phyloP scores from a whole-genome alignment of 805 yeast genomes.

The Schwanniomyces yamadae region DNA sequence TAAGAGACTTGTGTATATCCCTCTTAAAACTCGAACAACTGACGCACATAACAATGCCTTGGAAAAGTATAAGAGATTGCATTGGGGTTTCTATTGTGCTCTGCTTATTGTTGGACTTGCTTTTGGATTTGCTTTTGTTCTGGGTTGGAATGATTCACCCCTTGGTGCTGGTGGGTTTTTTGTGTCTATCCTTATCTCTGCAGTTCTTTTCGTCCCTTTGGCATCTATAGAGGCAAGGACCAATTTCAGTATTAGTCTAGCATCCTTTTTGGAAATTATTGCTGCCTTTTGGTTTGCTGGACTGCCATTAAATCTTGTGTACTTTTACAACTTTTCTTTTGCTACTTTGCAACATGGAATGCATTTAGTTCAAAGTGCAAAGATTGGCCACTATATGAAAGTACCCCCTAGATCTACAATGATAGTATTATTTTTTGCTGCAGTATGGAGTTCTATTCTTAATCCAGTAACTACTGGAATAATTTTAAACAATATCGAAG shows the following conservation, averaged over 20 bases:
- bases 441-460: constrained; percentile 10
- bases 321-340: constrained; percentile 11
- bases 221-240: constrained; percentile 10
- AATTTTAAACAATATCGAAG: constrained; percentile 7
- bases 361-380: constrained; percentile 11
- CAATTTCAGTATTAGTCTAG: constrained; percentile 6
- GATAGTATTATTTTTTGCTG: constrained; percentile 8
- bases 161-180: constrained; percentile 10
- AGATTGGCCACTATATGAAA: constrained; percentile 14
- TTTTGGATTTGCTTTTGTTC: constrained; percentile 11
- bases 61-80: constrained; percentile 7
- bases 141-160: constrained; percentile 8
- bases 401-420: constrained; percentile 10
- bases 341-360: constrained; percentile 12
- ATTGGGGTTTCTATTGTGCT: constrained; percentile 7
- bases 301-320: constrained; percentile 10
- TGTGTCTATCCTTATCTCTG: constrained; percentile 10
- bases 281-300: constrained; percentile 14
- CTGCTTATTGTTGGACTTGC: constrained; percentile 6
- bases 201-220: constrained; percentile 9
- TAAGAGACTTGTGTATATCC: constrained; percentile 8
- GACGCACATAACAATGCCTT: constrained; percentile 10
- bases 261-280: constrained; percentile 10
- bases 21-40: constrained; percentile 4
- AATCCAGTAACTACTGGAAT: constrained; percentile 8